Conservation (phyloP, 2,329 filamentous ascomycete genomes). For the Cladosporium sp. region DNA sequence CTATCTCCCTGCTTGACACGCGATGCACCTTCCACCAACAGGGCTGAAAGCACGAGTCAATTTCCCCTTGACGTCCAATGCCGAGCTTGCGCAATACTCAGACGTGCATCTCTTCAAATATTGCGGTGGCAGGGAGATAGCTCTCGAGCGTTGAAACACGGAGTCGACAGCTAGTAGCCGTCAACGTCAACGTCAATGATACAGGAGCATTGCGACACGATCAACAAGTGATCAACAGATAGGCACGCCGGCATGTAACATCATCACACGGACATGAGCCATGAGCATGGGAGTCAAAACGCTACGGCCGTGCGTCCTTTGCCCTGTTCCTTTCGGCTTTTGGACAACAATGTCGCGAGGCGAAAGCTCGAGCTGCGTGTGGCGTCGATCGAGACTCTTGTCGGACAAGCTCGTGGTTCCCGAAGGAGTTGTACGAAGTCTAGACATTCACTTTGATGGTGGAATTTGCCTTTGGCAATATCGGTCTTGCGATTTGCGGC, state of each 20-base stretch:
- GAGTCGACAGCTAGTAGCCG: not conserved
- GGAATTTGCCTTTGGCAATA: not conserved
- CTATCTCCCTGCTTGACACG: not conserved
- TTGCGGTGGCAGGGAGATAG: slow-evolving; percentile 10
- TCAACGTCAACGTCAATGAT: not conserved
- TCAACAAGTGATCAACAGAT: not conserved
- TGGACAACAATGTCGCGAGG: not conserved
- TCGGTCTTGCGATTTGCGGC: not conserved
- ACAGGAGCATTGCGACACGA: slow-evolving; percentile 2
- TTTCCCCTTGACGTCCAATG: not conserved
- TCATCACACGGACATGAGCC: slow-evolving; percentile 17
- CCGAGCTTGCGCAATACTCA: not conserved
- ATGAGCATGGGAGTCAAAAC: not conserved
- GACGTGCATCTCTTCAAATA: slow-evolving; percentile 10
- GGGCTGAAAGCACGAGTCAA: not conserved
- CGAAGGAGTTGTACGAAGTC: not conserved
- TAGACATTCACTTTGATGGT: not conserved
- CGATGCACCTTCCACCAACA: not conserved
- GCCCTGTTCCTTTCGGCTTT: not conserved
- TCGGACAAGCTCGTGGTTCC: not conserved
- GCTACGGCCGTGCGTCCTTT: not conserved
- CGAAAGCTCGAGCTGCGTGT: not conserved
- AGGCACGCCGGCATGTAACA: slow-evolving; percentile 8
- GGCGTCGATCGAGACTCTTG: slow-evolving; percentile 1
- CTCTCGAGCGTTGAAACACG: slow-evolving; percentile 1